phyloP scores from a whole-genome alignment of 2,329 filamentous ascomycete genomes.

The Scleromitrula shiraiana region DNA sequence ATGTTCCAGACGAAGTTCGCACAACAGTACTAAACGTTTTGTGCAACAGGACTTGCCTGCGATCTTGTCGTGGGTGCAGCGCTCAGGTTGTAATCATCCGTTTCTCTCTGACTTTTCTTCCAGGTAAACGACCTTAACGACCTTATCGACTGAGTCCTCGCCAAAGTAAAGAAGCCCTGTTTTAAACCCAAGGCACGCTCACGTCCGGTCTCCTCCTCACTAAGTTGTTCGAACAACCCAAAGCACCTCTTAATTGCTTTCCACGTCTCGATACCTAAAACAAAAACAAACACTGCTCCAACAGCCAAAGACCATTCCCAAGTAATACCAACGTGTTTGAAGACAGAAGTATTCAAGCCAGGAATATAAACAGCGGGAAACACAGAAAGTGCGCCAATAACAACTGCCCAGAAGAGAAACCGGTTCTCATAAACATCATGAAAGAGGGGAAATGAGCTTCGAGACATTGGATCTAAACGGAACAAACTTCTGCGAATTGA shows the following conservation, averaged over 20 bases:
- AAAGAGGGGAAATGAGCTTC: conserved; percentile 55
- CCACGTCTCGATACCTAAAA: conserved; percentile 55
- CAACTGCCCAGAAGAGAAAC: conserved; percentile 61
- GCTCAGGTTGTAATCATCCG: background rate
- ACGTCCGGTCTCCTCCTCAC: background rate
- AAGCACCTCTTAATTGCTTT: conserved; percentile 54
- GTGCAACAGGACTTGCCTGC: no score
- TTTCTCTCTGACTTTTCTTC: background rate
- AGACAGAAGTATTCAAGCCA: conserved; percentile 55
- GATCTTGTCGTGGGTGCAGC: no score
- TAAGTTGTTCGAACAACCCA: background rate
- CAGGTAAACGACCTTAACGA: conserved; percentile 2
- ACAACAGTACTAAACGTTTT: no score
- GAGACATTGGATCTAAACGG: conserved; percentile 57
- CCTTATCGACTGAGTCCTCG: background rate
- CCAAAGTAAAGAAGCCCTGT: conserved; percentile 2
- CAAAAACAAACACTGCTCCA: conserved; percentile 51
- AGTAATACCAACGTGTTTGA: conserved; percentile 55
- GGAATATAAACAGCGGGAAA: conserved; percentile 62
- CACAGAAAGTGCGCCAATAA: conserved; percentile 46
- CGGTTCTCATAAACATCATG: conserved; percentile 62
- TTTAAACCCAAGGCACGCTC: background rate
- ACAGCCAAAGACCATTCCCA: conserved; percentile 67
- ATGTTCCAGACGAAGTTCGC: no score
- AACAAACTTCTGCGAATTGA: conserved; percentile 67